Conservation (phyloP, 139 green algal genomes). For the Chloropicon primus region DNA sequence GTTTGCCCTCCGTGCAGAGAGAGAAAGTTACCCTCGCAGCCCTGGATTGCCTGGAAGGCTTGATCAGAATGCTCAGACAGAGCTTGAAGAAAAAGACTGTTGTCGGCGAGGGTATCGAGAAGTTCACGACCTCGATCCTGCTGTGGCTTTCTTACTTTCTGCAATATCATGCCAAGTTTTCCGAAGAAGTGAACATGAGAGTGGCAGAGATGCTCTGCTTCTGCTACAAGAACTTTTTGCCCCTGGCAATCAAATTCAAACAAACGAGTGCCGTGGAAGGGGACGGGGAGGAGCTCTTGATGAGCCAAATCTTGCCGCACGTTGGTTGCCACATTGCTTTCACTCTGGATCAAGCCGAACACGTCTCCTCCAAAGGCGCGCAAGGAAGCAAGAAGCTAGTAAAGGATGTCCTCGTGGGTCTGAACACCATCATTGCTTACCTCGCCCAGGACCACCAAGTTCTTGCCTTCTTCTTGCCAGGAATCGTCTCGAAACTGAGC, state of each 20-base stretch:
- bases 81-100: neutral
- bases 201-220: neutral
- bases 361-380: neutral
- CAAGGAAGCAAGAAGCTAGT: neutral
- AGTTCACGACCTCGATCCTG: neutral
- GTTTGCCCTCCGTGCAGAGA: neutral
- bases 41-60: neutral
- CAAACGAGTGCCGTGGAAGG: neutral
- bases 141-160: neutral
- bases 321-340: neutral
- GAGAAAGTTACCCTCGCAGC: neutral
- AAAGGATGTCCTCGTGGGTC: neutral
- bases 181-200: neutral
- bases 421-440: neutral
- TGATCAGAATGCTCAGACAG: neutral
- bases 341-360: neutral
- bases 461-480: neutral
- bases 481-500: neutral
- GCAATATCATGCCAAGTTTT: neutral
- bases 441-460: neutral
- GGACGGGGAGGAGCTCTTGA: neutral
- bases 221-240: neutral
- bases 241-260: no score
- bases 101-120: neutral
- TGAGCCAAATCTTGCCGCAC: neutral